Evolutionary conservation across 2,329 filamentous ascomycete genomes (phyloP), one percentile per base, ranked within the genome.

Genomic region (Xylogone sp.): DNA sequence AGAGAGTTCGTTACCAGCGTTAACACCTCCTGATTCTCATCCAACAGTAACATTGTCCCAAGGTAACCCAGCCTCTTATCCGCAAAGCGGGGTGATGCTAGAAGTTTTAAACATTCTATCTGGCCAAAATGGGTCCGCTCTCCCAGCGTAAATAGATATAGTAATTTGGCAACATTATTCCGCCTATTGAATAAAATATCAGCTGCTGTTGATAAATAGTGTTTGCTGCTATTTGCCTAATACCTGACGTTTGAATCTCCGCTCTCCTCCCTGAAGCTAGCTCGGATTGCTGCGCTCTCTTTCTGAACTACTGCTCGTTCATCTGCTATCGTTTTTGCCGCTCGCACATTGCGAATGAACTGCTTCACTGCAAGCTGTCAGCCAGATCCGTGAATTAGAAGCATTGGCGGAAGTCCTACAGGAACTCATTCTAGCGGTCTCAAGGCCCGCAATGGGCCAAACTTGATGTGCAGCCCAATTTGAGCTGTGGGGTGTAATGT

Each of bases 291-390:
- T 53, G 94, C 94, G 73, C 94, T 99, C 76, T 99, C 94, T 74
- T 99, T 99, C 67, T 97, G 94, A 58, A 99, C 95, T 51, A 99
- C 94, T 48, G 94, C 93, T 68, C 94, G 86, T 77, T 99, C 94
- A 74, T 99, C 94, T 69, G 95, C 95, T 68, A 99, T 97, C 31
- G 94, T 99, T 78, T 99, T 99, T 55, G 94, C 91, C 56, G 94
- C 93, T 70, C 94, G 90, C 69, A 99, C 94, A 75, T 97, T 97
- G 69, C 94, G 92, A 73, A 99, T 99, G 75, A 99, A 99, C 76
- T 97, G 94, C 77, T 99, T 99, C 71, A 99, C 94, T 97, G 59
- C 51, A 52, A 52, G 42, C 27, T 27, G 53, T 63, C 39, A 64
- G 59, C 43, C 39, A 45, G 46, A 42, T 18, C 18, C 16, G 46